Evolutionary conservation across 139 green algal genomes (phyloP).

Genomic region (Trebouxia sp.): DNA sequence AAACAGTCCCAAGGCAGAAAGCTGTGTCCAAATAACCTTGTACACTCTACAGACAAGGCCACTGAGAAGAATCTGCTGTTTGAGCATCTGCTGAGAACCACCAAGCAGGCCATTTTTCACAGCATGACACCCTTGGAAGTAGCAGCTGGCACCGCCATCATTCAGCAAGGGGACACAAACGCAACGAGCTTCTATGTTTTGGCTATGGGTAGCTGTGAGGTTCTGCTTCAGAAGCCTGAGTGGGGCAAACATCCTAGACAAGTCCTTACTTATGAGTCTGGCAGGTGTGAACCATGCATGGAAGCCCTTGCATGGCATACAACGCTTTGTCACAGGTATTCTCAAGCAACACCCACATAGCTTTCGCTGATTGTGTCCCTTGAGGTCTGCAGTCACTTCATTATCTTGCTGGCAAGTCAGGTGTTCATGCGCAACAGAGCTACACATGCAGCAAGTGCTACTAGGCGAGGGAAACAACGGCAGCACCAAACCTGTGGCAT

Average conservation of each 20-base stretch:
- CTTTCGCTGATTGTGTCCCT: not conserved
- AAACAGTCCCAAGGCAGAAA: not conserved
- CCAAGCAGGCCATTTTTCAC: slow-evolving; percentile 74
- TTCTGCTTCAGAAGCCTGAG: slow-evolving; percentile 39
- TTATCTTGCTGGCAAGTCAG: too few species aligned
- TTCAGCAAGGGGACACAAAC: slow-evolving; percentile 64
- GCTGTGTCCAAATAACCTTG: not conserved
- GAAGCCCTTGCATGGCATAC: too few species aligned
- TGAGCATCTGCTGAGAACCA: slow-evolving; percentile 59
- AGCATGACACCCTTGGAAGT: slow-evolving; percentile 68
- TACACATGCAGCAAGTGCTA: too few species aligned
- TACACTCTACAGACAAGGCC: slow-evolving; percentile 51
- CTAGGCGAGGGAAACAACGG: too few species aligned
- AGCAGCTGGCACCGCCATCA: slow-evolving; percentile 65
- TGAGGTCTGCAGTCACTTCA: too few species aligned
- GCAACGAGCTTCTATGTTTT: slow-evolving; percentile 71
- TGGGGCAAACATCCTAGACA: slow-evolving; percentile 3
- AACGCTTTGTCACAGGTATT: too few species aligned
- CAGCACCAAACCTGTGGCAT: too few species aligned
- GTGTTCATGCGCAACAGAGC: too few species aligned
- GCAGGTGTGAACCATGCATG: slow-evolving; percentile 34
- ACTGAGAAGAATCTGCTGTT: slow-evolving; percentile 80
- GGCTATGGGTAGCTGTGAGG: slow-evolving; percentile 60
- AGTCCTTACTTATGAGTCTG: slow-evolving; percentile 48
- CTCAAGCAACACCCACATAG: not conserved